Evolutionary conservation across 2,329 filamentous ascomycete genomes (phyloP), one percentile per base, ranked within the genome.

Genomic region (Davidsoniella neocaledoniae): DNA sequence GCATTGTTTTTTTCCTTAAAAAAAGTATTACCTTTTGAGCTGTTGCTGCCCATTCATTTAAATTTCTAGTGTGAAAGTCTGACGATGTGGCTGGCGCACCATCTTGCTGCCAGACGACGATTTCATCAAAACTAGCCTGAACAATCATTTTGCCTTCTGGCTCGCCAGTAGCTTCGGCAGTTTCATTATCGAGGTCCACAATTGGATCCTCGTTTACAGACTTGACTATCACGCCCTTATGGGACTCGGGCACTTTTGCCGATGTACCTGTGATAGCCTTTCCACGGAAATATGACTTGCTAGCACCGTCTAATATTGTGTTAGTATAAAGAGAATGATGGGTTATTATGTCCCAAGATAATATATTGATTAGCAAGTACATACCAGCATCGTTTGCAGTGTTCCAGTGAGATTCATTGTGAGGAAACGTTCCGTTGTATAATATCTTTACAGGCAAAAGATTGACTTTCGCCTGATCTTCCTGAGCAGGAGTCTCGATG

Each of bases 101-200:
- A 56, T 91, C 87, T 62, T 94, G 87, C 0, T 76, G 80, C 88
- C 88, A 96, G n/a, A 94, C 72, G 2, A 86, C 66, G 46, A 94
- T 62, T 49, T 83, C 71, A 5, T 86, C 77, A 60, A 95, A 95
- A 14, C 70, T 70, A 1, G 77, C 79, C 17, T 79, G 69, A 41
- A 76, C 68, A 46, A 83, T 72, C 56, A 90, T 65, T 17, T 69
- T 69, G 8, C 77, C 73, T 1, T 74, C 69, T 21, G 74, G 68
- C 10, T 67, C 62, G 14, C 39, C 23, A 10, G 38, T 23, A 12
- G 36, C 38, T 33, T 46, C 43, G 16, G 42, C 9, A 3, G 39
- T 21, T 26, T 43, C 49, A 2, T 71, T 68, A 36, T 65, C 62
- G 12, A 65, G 58, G 21, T 64, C 60, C 37, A 60, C 56, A 5